Conservation (phyloP, 106 monocot species). For the Agapanthus africanus region DNA sequence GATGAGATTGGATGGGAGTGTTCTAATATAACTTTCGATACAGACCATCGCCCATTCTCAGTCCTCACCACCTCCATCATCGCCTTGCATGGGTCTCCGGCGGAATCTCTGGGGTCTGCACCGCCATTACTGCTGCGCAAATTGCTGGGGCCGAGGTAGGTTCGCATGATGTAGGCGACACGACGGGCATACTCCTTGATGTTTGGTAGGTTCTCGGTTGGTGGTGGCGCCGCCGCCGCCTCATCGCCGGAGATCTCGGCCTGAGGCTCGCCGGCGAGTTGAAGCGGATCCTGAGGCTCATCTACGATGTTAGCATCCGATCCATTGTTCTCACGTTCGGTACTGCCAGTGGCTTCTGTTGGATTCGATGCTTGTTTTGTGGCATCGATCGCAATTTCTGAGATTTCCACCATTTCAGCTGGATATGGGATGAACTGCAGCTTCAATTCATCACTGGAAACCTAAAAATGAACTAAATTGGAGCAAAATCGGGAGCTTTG, state of each 20-base stretch:
- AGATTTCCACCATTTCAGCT: slow-evolving; percentile 29
- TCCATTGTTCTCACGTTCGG: not conserved
- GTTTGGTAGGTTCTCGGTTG: not conserved
- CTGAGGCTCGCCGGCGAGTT: not conserved
- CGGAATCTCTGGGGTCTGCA: not conserved
- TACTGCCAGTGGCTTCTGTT: not conserved
- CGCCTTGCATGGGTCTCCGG: slow-evolving; percentile 27
- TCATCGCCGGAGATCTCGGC: not conserved
- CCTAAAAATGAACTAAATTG: not conserved
- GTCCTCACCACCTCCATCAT: slow-evolving; percentile 48
- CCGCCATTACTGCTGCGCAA: no score
- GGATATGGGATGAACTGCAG: slow-evolving; percentile 3
- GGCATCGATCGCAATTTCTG: slow-evolving; percentile 22
- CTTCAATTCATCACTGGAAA: not conserved
- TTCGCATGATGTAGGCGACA: slow-evolving; percentile 48
- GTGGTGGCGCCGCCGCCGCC: not conserved
- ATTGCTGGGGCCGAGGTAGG: slow-evolving; percentile 32
- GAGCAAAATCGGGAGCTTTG: not conserved
- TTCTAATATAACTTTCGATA: slow-evolving; percentile 30
- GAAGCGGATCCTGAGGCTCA: not conserved
- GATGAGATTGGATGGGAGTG: slow-evolving; percentile 36
- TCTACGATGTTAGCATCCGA: not conserved
- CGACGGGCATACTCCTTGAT: slow-evolving; percentile 46
- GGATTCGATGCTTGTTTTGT: not conserved
- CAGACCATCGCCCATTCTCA: slow-evolving; percentile 35